Evolutionary conservation across 805 yeast genomes (phyloP).

Genomic region (Ogataea degrootiae): DNA sequence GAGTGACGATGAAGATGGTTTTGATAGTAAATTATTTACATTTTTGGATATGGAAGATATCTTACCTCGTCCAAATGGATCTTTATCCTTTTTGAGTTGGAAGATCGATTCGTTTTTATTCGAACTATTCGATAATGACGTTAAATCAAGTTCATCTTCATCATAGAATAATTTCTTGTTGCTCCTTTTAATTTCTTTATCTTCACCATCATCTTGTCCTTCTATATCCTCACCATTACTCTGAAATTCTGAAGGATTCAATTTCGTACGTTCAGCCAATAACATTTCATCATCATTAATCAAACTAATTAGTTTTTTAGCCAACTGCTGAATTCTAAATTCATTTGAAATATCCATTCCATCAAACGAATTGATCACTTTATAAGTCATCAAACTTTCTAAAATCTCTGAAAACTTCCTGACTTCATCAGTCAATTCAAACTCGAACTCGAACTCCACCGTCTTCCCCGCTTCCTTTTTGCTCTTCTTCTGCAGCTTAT

Average conservation of each 20-base stretch:
- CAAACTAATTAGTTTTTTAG: no score
- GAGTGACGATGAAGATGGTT: not conserved
- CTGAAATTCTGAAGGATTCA: conserved; percentile 11
- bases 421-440: no score
- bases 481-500: no score
- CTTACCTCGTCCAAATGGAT: conserved; percentile 18
- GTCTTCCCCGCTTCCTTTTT: no score
- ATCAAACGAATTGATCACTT: no score
- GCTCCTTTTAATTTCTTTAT: not conserved
- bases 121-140: conserved; percentile 1
- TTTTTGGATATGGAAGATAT: conserved; percentile 18
- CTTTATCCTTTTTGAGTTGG: conserved; percentile 8
- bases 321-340: no score
- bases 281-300: no score
- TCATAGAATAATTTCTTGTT: conserved; percentile 13
- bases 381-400: no score
- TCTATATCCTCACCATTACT: not conserved
- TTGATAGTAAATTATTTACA: conserved; percentile 9
- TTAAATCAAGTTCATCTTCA: conserved; percentile 7
- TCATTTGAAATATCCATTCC: no score
- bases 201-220: not conserved
- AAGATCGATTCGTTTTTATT: not conserved
- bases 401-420: no score
- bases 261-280: conserved; percentile 6
- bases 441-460: no score